Percentiles rank a stretch among this genome's conserved stretches.
phyloP scores from a whole-genome alignment of 202 grass and related monocot genomes.

The Bolboschoenoplectus hybrid region DNA sequence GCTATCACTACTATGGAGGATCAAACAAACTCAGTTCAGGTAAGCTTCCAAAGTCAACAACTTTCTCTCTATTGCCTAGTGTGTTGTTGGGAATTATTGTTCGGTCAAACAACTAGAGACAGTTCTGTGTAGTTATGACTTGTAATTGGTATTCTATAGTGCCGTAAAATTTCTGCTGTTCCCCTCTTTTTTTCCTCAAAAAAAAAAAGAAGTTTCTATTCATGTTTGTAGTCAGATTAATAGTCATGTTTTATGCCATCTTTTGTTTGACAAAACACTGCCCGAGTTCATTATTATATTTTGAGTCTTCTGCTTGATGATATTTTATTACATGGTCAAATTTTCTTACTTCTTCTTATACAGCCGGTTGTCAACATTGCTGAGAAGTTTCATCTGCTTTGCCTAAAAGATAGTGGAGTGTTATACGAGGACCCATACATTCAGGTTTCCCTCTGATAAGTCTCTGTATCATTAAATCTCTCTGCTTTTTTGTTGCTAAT shows the following conservation, averaged over 20 bases:
- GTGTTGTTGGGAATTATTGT: not conserved
- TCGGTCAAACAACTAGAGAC: conserved; percentile 6
- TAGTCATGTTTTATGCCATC: conserved; percentile 35
- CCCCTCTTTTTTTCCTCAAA: not conserved
- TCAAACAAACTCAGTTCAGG: conserved; percentile 83
- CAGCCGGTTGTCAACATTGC: conserved; percentile 76
- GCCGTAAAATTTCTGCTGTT: conserved; percentile 10
- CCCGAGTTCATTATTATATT: not conserved
- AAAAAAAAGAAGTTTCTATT: not conserved
- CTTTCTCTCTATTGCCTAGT: conserved; percentile 33
- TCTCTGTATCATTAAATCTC: conserved; percentile 25
- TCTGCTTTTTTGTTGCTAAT: conserved; percentile 29
- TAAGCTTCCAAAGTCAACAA: conserved; percentile 43
- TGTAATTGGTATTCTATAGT: conserved; percentile 25
- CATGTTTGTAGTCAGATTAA: conserved; percentile 15
- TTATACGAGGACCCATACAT: conserved; percentile 92
- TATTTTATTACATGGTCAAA: conserved; percentile 26
- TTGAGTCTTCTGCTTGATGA: conserved; percentile 25
- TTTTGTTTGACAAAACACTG: conserved; percentile 41
- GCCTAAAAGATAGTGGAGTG: conserved; percentile 93
- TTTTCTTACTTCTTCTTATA: conserved; percentile 39
- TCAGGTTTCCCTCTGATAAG: conserved; percentile 60
- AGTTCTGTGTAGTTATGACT: not conserved
- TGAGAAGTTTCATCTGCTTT: conserved; percentile 91
- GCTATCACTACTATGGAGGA: conserved; percentile 86